Evolutionary conservation across 495 filamentous ascomycete species (phyloP).

Genomic region (Venustampulla echinocandica): DNA sequence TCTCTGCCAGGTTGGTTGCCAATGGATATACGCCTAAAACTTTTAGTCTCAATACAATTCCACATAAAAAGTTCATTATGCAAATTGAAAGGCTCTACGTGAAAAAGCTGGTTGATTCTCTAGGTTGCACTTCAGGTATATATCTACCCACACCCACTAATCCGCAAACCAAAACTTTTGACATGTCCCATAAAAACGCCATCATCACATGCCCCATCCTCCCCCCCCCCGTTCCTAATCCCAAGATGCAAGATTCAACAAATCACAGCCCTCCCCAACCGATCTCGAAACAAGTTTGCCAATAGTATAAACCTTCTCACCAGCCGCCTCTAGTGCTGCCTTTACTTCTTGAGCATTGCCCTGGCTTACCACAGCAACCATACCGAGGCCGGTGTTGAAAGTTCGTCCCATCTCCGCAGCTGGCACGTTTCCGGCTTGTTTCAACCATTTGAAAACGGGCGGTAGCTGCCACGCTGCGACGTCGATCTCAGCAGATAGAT

Average conservation of each 20-base stretch:
- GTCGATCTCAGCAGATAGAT: slow-evolving; percentile 53
- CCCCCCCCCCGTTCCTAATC: slow-evolving; percentile 15
- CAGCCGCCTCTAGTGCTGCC: slow-evolving; percentile 46
- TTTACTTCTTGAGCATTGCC: slow-evolving; percentile 45
- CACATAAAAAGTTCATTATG: too few relatives aligned
- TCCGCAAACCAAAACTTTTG: slow-evolving; percentile 9
- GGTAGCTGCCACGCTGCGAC: slow-evolving; percentile 62
- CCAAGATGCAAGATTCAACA: slow-evolving; percentile 69
- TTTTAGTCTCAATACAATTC: too few relatives aligned
- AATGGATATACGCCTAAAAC: too few relatives aligned
- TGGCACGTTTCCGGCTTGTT: slow-evolving; percentile 62
- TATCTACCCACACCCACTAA: too few relatives aligned
- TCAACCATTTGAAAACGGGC: slow-evolving; percentile 76
- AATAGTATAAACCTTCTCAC: slow-evolving; percentile 71
- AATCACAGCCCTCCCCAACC: slow-evolving; percentile 54
- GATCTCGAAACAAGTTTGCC: slow-evolving; percentile 54
- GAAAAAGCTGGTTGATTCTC: too few relatives aligned
- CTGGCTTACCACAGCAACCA: slow-evolving; percentile 71
- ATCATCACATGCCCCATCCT: neutral
- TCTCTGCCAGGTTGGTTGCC: too few relatives aligned
- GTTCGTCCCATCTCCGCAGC: slow-evolving; percentile 72
- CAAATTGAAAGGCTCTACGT: too few relatives aligned
- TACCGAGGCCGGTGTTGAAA: slow-evolving; percentile 93
- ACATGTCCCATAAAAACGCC: slow-evolving; percentile 15
- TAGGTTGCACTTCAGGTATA: too few relatives aligned